Conservation (phyloP, 352 stramenopile species). For the Globisporangium ultimum region DNA sequence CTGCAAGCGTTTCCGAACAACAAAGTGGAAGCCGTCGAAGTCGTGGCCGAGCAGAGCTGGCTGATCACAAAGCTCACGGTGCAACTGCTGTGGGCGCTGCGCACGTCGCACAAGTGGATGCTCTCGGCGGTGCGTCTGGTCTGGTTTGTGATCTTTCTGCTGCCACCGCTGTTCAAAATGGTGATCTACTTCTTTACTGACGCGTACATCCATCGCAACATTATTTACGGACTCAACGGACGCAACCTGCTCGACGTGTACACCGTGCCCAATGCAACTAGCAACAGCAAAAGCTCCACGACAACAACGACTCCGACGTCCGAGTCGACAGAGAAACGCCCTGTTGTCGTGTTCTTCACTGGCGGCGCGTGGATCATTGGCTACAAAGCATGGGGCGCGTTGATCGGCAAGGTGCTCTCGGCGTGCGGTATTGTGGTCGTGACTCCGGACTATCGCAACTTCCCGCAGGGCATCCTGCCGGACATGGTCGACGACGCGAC, state of each 20-base stretch:
- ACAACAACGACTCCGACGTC: conserved; percentile 11
- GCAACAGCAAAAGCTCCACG: conserved; percentile 14
- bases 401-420: conserved; percentile 78
- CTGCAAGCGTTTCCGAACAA: conserved; percentile 46
- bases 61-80: conserved; percentile 67
- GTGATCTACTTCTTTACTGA: conserved; percentile 55
- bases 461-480: conserved; percentile 80
- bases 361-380: conserved; percentile 92
- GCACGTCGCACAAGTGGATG: conserved; percentile 70
- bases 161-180: conserved; percentile 52
- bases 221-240: conserved; percentile 70
- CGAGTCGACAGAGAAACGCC: conserved; percentile 21
- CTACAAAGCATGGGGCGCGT: conserved; percentile 90
- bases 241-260: conserved; percentile 89
- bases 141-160: conserved; percentile 54
- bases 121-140: conserved; percentile 60
- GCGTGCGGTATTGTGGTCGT: conserved; percentile 81
- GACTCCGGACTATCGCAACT: conserved; percentile 92
- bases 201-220: conserved; percentile 70
- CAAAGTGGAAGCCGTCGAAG: conserved; percentile 45
- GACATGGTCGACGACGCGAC: conserved; percentile 90
- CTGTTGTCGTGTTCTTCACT: conserved; percentile 89
- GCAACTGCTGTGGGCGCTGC: conserved; percentile 64
- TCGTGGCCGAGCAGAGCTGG: conserved; percentile 68
- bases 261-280: conserved; percentile 23